Percentiles rank a stretch among this genome's conserved stretches.
Conservation (phyloP, 1,284 basidiomycete species). For the Apiotrichum akiyoshidainum region DNA sequence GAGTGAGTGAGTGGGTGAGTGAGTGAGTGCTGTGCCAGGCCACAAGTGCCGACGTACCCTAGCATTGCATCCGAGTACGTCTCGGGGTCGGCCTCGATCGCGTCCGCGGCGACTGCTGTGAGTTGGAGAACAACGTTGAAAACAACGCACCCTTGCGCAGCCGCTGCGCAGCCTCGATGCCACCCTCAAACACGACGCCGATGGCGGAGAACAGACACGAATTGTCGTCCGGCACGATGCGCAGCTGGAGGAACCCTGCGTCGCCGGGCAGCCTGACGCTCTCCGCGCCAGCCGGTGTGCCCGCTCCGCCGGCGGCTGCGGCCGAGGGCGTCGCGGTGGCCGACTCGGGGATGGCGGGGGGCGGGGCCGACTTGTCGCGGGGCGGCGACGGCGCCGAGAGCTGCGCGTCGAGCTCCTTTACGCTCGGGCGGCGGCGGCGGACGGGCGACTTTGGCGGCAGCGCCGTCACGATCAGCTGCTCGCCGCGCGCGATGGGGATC, state of each 20-base stretch:
- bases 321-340: background rate
- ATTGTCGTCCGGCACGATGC: conserved; percentile 89
- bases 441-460: conserved; percentile 21
- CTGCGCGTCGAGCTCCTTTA: conserved; percentile 36
- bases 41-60: conserved; percentile 61
- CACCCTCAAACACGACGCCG: conserved; percentile 77
- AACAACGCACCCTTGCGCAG: conserved; percentile 39
- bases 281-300: conserved; percentile 24
- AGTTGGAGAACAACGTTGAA: background rate
- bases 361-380: conserved; percentile 17
- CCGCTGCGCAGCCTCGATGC: conserved; percentile 57
- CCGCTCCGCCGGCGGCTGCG: conserved; percentile 1
- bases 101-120: conserved; percentile 69
- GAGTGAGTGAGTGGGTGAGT: too few species aligned
- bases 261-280: conserved; percentile 43
- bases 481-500: conserved; percentile 70
- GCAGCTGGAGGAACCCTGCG: conserved; percentile 49
- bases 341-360: conserved; percentile 17
- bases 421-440: conserved; percentile 30
- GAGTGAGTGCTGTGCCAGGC: too few species aligned
- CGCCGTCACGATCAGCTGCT: conserved; percentile 75
- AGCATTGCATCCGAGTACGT: conserved; percentile 79
- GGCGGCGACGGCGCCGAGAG: conserved; percentile 35
- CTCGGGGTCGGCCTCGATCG: conserved; percentile 65
- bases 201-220: conserved; percentile 86